Evolutionary conservation across 352 stramenopile species (phyloP), one percentile per base, ranked within the genome.

Genomic region (Pythium rishiriense): DNA sequence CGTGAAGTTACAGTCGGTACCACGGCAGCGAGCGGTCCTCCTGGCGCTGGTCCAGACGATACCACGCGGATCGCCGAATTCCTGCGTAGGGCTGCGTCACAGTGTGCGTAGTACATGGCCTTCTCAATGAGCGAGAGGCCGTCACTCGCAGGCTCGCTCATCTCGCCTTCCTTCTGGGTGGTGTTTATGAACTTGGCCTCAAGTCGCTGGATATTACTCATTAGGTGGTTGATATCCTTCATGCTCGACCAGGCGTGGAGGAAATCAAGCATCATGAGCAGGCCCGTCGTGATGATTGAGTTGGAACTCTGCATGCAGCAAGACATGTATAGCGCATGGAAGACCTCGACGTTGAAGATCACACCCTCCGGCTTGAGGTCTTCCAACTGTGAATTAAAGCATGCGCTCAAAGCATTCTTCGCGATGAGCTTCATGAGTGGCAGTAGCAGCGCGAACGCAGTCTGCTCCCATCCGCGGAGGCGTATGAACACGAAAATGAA

Each of bases 341-440:
- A 61, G 25, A 61, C 54, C 15, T 61, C 54, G n/a, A 68, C 59
- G 3, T 53, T 62, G 19, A 68, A 57, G 24, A 72, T 61, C 1
- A 68, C 47, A 1, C 28, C 19, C 21, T 70, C 68, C 4, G 72
- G 66, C 15, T 68, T 80, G 7, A 61, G 37, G 24, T 74, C 76
- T 24, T 78, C 69, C 4, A 37, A 58, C 21, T 46, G 28, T 10
- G 3, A 2, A 11, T 45, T 8, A 17, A 65, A 58, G 50, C 55
- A 14, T 19, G 49, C 17, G 47, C 64, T 69, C n/a, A 81, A 64
- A 25, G 62, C 51, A 51, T 78, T 76, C 55, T 85, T 83, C 3
- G 55, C 26, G 6, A 47, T 14, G 19, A 47, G 19, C 21, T 47
- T 47, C 6, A 47, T 28, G 19, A 47, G 41, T 14, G 41, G 41